Evolutionary conservation across 1,284 basidiomycete species (phyloP).

Genomic region (Moesziomyces antarcticus): DNA sequence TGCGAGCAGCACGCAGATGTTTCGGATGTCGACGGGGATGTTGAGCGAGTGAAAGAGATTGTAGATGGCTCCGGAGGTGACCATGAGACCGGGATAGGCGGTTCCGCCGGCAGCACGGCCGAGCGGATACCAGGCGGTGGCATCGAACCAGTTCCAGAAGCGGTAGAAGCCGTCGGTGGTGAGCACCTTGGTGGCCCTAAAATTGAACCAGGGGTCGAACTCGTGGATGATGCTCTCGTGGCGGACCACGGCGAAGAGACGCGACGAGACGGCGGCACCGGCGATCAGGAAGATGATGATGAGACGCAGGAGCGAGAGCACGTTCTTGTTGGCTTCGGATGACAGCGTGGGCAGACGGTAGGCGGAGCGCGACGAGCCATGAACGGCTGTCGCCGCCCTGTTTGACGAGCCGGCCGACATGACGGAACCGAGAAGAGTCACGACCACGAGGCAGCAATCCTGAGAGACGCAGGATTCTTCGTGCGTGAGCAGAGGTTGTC

Average conservation of each 20-base stretch:
- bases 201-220: conserved; percentile 87
- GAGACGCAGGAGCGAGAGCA: conserved; percentile 59
- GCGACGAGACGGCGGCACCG: conserved; percentile 88
- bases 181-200: conserved; percentile 82
- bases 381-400: conserved; percentile 2
- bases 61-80: conserved; percentile 95
- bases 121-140: conserved; percentile 94
- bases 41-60: conserved; percentile 86
- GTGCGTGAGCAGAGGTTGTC: conserved; percentile 6
- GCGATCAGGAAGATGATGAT: conserved; percentile 67
- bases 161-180: conserved; percentile 70
- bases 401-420: conserved; percentile 30
- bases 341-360: conserved; percentile 47
- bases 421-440: not conserved
- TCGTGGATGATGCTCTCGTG: conserved; percentile 99
- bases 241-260: conserved; percentile 96
- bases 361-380: conserved; percentile 23
- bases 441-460: conserved; percentile 6
- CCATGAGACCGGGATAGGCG: conserved; percentile 96
- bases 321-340: conserved; percentile 51
- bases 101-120: conserved; percentile 98
- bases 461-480: conserved; percentile 1
- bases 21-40: conserved; percentile 96
- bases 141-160: conserved; percentile 93
- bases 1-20: conserved; percentile 95